Evolutionary conservation across 2,329 filamentous ascomycete genomes (phyloP).

Genomic region (Colletotrichum musae): DNA sequence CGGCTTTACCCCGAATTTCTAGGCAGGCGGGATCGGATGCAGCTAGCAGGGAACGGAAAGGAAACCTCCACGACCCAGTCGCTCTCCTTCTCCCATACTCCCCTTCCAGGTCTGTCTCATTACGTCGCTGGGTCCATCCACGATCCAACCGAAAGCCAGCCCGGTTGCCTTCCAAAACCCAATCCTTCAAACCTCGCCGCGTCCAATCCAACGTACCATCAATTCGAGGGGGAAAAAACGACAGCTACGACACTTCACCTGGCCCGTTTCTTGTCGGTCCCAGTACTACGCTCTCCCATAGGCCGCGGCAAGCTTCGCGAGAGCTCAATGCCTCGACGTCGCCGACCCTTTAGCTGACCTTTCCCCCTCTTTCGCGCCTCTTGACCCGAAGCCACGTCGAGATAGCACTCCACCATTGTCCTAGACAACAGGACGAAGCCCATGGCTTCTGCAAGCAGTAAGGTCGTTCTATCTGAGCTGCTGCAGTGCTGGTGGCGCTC

Average conservation of each 20-base stretch:
- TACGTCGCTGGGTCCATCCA: constrained; percentile 39
- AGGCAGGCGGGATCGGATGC: constrained; percentile 10
- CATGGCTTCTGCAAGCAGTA: constrained; percentile 38
- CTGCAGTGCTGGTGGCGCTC: constrained; percentile 37
- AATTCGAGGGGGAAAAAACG: constrained; percentile 7
- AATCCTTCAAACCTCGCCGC: constrained; percentile 12
- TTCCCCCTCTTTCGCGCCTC: constrained; percentile 24
- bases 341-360: constrained; percentile 31
- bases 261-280: neutral
- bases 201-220: constrained; percentile 1
- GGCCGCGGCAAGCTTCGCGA: constrained; percentile 18
- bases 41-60: constrained; percentile 9
- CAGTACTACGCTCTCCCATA: neutral
- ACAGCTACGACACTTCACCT: neutral
- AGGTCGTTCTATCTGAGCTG: constrained; percentile 36
- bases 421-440: constrained; percentile 16
- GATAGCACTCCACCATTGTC: neutral
- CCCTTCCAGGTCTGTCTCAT: constrained; percentile 34
- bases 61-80: constrained; percentile 12
- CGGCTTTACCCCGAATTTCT: constrained; percentile 2
- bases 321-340: constrained; percentile 39
- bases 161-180: constrained; percentile 25
- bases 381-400: constrained; percentile 10
- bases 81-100: constrained; percentile 17
- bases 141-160: constrained; percentile 33